Base-by-base conservation (phyloP, 148 eudicot genomes). In the Rhododendron ferrugineum region DNA sequence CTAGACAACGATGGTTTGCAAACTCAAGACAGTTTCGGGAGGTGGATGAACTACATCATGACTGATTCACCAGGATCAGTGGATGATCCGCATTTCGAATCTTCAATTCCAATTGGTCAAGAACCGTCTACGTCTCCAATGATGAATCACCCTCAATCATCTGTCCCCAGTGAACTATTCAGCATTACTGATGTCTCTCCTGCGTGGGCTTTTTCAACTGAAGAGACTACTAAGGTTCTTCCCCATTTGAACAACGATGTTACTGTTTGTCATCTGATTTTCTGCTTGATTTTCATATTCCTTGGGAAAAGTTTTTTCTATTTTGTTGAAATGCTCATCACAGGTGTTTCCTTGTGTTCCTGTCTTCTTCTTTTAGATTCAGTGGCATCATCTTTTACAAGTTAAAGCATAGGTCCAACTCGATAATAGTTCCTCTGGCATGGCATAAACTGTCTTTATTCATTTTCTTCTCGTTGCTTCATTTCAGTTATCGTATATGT, bases 171-270 rank as follows among this genome's bases (percentile, higher is more conserved):
- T 72, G 91, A 91, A 86, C 92, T 91, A 76, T 95, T 97, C 88
- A 88, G 86, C 82, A 92, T 97, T 83, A 93, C 92, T 56, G 98
- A 95, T 72, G 60, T 96, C 86, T 95, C 98, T 64, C 99, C 94
- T 22, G 78, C 91, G 64, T 95, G 95, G 95, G 98, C 95, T 83
- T 88, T 75, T 84, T 86, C 98, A 79, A 89, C 82, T 83, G 96
- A 95, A 91, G 94, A 91, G 87, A 91, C 99, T 73, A 91, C 99
- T 73, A 97, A 97, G 98, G 99, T 97, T 82, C 64, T 60, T 86
- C 76, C 52, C 40, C 50, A 62, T 68, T 8, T 76, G 46, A 30
- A 50, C 16, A 23, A 28, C 30, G 54, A 13, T 52, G 6, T 70
- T 64, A 44, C 70, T 40, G 42, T 36, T 62, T 37, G 44, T 85